Conservation (phyloP, 148 eudicot species). For the Spergularia bocconei region DNA sequence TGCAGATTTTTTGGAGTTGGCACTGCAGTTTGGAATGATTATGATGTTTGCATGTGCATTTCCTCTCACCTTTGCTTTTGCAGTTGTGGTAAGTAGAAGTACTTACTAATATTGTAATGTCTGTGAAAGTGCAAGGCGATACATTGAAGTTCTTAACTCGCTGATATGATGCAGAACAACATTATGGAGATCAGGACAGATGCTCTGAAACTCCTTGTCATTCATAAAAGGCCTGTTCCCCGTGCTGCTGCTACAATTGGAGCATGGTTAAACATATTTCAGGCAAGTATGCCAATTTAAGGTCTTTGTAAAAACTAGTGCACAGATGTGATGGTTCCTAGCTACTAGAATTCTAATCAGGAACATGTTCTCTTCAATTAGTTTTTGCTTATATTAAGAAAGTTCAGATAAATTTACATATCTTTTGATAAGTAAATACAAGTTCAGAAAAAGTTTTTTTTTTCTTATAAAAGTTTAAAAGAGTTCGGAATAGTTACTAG, state of each 20-base stretch:
- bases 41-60: slow-evolving; percentile 99
- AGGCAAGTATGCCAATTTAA: slow-evolving; percentile 37
- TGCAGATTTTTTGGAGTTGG: slow-evolving; percentile 91
- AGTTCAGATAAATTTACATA: too few relatives aligned
- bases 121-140: background rate
- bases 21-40: slow-evolving; percentile 93
- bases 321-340: too few relatives aligned
- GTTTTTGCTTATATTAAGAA: too few relatives aligned
- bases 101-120: background rate
- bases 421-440: too few relatives aligned
- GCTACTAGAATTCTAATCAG: too few relatives aligned
- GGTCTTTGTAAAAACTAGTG: background rate
- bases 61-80: slow-evolving; percentile 83
- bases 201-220: slow-evolving; percentile 76
- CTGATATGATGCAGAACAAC: slow-evolving; percentile 60
- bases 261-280: slow-evolving; percentile 95
- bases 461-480: too few relatives aligned
- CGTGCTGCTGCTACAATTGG: slow-evolving; percentile 89
- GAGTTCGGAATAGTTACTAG: too few relatives aligned
- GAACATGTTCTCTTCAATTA: too few relatives aligned
- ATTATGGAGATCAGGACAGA: slow-evolving; percentile 86
- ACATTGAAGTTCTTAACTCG: background rate
- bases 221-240: slow-evolving; percentile 82
- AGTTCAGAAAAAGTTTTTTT: too few relatives aligned
- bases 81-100: slow-evolving; percentile 53